Base-by-base conservation (phyloP, 345 rosid species). In the Isatis tinctoria region DNA sequence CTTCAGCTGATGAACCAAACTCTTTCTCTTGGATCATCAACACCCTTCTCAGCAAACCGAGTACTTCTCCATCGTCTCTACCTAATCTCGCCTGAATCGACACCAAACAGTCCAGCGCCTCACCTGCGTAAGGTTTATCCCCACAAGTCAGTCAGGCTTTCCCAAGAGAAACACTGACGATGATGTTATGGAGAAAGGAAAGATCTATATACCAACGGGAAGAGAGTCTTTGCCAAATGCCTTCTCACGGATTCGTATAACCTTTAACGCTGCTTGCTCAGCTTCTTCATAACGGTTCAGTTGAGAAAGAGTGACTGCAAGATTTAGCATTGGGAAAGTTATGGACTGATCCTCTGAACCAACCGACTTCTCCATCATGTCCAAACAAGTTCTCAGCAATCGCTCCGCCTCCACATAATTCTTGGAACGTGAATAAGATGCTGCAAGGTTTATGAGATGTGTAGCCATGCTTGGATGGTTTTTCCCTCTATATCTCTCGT, bases 221-320 rank as follows among this genome's bases (percentile, higher is more conserved):
- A 93, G 87, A 22, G 98, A 87, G 58, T 88, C 87, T 79, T 82
- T 78, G 77, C 89, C 96, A 51, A 91, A 93, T 65, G 97, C 84
- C 13, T 80, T 85, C 82, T 89, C 92, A 2, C 97, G 90, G 54
- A 88, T 85, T 35, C 13, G 73, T 75, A 93, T 39, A 70, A 71
- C 96, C 65, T 91, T 80, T 10, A 83, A 74, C 10, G 93, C 86
- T 30, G 86, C 36, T 72, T 74, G 65, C 59, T 93, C 96, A 4
- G 98, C 98, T 83, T 91, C 98, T 48, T 85, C 88, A 72, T 87
- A 87, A 13, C 84, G 81, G 59, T 83, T 82, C 59, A 88, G 65
- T 41, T 87, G 85, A 79, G 86, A 89, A 72, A 93, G 94, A 63
- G 90, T 87, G 40, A 86, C 85, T 4, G 92, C 94, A 53, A 89